Percentiles rank a stretch among this genome's conserved stretches.
phyloP scores from a whole-genome alignment of 192 early-diverging fungal genomes.

The Podila minutissima region DNA sequence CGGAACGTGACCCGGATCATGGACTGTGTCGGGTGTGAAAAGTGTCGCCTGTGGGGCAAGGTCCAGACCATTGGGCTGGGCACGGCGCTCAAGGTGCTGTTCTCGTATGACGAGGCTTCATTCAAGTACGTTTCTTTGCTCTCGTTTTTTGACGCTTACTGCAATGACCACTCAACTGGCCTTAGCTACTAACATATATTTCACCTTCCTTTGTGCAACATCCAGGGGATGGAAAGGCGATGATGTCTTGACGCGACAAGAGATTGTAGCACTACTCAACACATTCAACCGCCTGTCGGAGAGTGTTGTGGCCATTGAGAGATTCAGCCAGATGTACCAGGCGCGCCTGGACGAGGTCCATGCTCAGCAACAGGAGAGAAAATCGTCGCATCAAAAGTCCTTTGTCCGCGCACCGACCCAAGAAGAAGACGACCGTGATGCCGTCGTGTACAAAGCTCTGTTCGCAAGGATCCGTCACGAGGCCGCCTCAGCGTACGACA shows the following conservation, averaged over 20 bases:
- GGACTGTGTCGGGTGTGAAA: conserved; percentile 99
- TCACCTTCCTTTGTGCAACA: not conserved
- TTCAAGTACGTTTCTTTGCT: conserved; percentile 55
- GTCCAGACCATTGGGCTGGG: conserved; percentile 93
- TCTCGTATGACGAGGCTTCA: conserved; percentile 85
- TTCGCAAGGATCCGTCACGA: conserved; percentile 10
- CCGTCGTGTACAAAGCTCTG: conserved; percentile 22
- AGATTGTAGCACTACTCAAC: conserved; percentile 93
- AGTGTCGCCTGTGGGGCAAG: conserved; percentile 99
- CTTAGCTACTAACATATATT: not conserved
- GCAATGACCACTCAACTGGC: too few species aligned
- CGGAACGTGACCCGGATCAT: conserved; percentile 97
- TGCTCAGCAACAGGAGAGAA: not conserved
- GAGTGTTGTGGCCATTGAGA: conserved; percentile 80
- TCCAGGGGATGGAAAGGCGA: conserved; percentile 60
- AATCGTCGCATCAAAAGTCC: not conserved
- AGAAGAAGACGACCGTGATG: conserved; percentile 34
- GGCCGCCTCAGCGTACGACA: conserved; percentile 2
- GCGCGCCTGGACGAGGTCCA: conserved; percentile 23
- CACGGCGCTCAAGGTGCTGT: conserved; percentile 95
- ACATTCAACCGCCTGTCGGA: conserved; percentile 90
- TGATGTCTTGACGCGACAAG: conserved; percentile 71
- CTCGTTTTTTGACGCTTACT: not conserved
- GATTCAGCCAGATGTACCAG: conserved; percentile 84
- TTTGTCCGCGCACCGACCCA: conserved; percentile 29